Evolutionary conservation across 306 rosid species (phyloP).

Genomic region (Rosa rugosa): DNA sequence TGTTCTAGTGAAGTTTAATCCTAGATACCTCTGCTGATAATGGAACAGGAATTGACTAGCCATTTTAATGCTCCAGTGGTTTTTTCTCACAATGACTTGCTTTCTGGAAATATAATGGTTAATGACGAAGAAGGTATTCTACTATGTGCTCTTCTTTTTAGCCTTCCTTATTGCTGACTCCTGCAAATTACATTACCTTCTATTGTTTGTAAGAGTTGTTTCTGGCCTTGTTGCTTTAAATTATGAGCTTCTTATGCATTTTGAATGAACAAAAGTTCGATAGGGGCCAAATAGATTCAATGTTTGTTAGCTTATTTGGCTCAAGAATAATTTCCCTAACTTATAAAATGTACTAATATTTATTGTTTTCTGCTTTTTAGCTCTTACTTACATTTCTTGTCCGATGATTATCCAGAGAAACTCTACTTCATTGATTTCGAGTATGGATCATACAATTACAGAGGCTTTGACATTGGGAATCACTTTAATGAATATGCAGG

Average conservation of each 20-base stretch:
- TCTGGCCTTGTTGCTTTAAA: background rate
- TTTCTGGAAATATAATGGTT: slow-evolving; percentile 90
- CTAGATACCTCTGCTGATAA: slow-evolving; percentile 29
- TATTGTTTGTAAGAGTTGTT: slow-evolving; percentile 6
- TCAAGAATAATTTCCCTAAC: background rate
- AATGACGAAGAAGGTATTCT: slow-evolving; percentile 81
- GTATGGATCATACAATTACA: slow-evolving; percentile 90
- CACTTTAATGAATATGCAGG: slow-evolving; percentile 96
- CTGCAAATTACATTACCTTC: background rate
- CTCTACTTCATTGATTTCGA: slow-evolving; percentile 92
- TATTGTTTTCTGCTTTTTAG: slow-evolving; percentile 12
- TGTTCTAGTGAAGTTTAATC: background rate
- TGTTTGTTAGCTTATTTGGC: background rate
- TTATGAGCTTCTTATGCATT: background rate
- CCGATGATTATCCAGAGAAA: slow-evolving; percentile 56
- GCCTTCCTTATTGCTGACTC: slow-evolving; percentile 6
- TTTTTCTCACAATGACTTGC: slow-evolving; percentile 89
- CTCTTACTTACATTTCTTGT: slow-evolving; percentile 20
- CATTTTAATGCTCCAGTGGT: slow-evolving; percentile 70
- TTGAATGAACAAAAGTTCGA: background rate
- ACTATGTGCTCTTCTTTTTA: slow-evolving; percentile 14
- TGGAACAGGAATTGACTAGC: slow-evolving; percentile 74
- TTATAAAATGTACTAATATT: slow-evolving; percentile 15
- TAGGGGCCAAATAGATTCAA: background rate
- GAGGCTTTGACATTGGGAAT: slow-evolving; percentile 94